Base-by-base conservation (phyloP, 108 stramenopile species). In the Nitzschia palea region DNA sequence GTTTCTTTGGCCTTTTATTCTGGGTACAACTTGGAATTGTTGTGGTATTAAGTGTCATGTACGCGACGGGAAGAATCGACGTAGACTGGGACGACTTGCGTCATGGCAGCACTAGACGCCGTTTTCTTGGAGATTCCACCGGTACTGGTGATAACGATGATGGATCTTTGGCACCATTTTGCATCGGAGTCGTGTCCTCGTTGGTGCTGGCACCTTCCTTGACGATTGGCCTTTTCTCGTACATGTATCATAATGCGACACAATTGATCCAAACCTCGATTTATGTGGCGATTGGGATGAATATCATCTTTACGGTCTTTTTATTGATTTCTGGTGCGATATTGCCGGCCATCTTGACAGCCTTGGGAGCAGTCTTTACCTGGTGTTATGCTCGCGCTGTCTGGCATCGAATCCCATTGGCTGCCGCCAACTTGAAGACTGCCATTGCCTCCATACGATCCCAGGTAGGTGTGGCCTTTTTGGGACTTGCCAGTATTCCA, bases 361-460 rank as follows among this genome's bases (percentile, higher is more conserved):
- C 23, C 5, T 23, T 60, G 37, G 37, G 35, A 14, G 59, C 59
- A 0, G 2, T 71, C 40, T 12, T 65, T 20, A 50, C 64, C 25
- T 31, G 18, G 8, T 31, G 54, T 1, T 73, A 73, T 58, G 64
- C 72, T 25, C 17, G 36, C 1, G 55, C 8, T 2, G 80, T 93
- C 0, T 77, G 86, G 80, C 40, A 67, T 22, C 68, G 73, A 2
- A 87, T 93, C 57, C 92, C 92, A 18, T 87, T 83, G 63, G 89
- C 92, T 14, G 84, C 89, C 0, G 58, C 83, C 29, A 93, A 82
- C 54, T 61, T 93, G 35, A 77, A 57, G 27, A 73, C 77, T 17
- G 82, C 76, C 27, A 53, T 87, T 23, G 67, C 78, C 8, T 82
- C 84, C 14, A 60, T 90, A 28, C 66, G 68, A 44, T 67, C 68